Evolutionary conservation across 2,329 filamentous ascomycete genomes (phyloP).

Genomic region (Stachybotrys chartarum): DNA sequence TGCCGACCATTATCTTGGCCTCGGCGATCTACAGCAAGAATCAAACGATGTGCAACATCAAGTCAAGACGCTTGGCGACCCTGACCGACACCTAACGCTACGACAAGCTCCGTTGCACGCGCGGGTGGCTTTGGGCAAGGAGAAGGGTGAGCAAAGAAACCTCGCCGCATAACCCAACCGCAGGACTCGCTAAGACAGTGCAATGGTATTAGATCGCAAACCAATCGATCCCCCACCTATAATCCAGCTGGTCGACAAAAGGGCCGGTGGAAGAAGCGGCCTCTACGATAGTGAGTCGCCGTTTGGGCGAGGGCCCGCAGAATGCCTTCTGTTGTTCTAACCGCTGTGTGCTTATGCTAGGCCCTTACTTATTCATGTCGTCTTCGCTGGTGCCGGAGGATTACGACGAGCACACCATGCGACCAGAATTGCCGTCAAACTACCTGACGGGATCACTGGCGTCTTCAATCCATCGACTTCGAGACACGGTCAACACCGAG

Average conservation of each 20-base stretch:
- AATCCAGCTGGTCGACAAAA: slow-evolving; percentile 51
- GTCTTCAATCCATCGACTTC: slow-evolving; percentile 75
- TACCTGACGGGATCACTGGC: slow-evolving; percentile 65
- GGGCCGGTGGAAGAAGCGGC: slow-evolving; percentile 10
- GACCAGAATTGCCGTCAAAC: slow-evolving; percentile 27
- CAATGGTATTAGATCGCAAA: slow-evolving; percentile 56
- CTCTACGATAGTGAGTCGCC: slow-evolving; percentile 14
- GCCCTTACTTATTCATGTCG: slow-evolving; percentile 42
- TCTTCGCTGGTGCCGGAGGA: slow-evolving; percentile 34
- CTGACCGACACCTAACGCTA: slow-evolving; percentile 10
- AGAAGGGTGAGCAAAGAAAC: slow-evolving; percentile 50
- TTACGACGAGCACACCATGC: slow-evolving; percentile 30
- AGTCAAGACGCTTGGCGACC: slow-evolving; percentile 9
- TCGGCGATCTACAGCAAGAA: background rate
- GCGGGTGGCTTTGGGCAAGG: slow-evolving; percentile 63
- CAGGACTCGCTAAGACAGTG: background rate
- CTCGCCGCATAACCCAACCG: background rate
- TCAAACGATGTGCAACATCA: slow-evolving; percentile 3
- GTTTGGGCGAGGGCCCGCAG: background rate
- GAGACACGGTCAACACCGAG: slow-evolving; percentile 70
- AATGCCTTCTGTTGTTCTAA: background rate
- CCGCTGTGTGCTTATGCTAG: slow-evolving; percentile 22
- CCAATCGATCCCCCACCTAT: slow-evolving; percentile 85
- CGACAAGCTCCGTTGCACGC: slow-evolving; percentile 35
- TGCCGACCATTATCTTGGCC: background rate